Base-by-base conservation (phyloP, 1,284 basidiomycete genomes). In the Cutaneotrichosporon dermatis region DNA sequence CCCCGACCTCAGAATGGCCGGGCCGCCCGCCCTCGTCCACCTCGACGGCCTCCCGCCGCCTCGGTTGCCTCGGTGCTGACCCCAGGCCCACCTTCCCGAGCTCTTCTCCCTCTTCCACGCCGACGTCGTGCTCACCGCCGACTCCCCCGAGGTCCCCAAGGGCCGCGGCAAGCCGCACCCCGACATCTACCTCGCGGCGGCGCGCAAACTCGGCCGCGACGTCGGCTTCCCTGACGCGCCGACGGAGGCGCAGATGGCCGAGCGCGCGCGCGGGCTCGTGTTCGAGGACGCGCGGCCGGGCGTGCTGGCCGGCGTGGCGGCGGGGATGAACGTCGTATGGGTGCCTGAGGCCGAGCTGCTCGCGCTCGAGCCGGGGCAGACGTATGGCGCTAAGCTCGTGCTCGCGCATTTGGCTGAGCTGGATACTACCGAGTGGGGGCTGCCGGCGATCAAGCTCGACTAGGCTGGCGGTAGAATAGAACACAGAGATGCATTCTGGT, bases 291-390 rank as follows among this genome's bases (percentile, higher is more conserved):
- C 76, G 13, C 49, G 55, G 37, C 58, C 71, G 59, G 78, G 78
- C 1, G 71, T 75, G 10, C 63, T 67, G 45, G 76, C 78, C 2
- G 78, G 76, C 35, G 72, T 79, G 8, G 65, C 72, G 25, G 77
- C 78, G 9, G 77, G 76, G 4, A 79, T 79, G 78, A 75, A 77
- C 58, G 78, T 79, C 34, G 60, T 78, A 43, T 79, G 78, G 78
- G 69, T 79, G 4, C 78, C 78, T 0, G 77, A 79, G 53, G 48
- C 66, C 7, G 67, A 74, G 52, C 65, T 79, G 2, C 66, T 69
- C 7, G 71, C 71, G 2, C 68, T 79, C 36, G 66, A 72, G 42
- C 76, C 77, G 1, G 66, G 55, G 2, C 68, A 70, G 25, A 67
- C 61, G 5, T 73, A 73, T 55, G 77, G 78, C 25, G 67, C 77